Evolutionary conservation across 352 stramenopile genomes (phyloP), one percentile per base, ranked within the genome.

Genomic region (Pythium volutum): DNA sequence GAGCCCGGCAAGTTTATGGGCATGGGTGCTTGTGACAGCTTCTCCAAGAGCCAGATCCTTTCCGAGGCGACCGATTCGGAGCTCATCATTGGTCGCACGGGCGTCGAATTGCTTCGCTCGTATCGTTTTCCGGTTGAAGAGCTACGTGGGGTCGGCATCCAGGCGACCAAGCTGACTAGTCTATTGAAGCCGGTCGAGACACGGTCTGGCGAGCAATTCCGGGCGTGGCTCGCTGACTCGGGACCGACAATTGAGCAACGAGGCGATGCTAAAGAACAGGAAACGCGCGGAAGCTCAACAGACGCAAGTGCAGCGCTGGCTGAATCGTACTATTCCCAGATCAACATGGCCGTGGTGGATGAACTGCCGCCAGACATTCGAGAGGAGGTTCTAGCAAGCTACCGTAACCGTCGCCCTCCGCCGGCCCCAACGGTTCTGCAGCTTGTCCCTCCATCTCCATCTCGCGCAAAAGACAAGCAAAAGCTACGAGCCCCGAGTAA

Each of bases 1-100:
- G 83, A 95, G 33, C 82, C 91, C 7, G 59, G 71, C 14, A 97
- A 97, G 59, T 95, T 91, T 41, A 86, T 97, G 75, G 90, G 90
- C 0, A 83, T 89, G 65, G 90, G 90, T 5, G 54, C 79, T 46
- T 97, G 88, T 43, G 86, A 97, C 58, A 93, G 85, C 59, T 91
- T 89, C 41, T 93, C 84, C n/a, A 90, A 86, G 47, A 88, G 70
- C 22, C 73, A 88, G 7, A 50, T 88, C 2, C 51, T 96, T 2
- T 46, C 68, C 1, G 71, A 80, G 56, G 48, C 85, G 14, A 94
- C 82, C 0, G 68, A 91, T 46, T 77, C 88, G 14, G 69, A 76
- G 0, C 25, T 75, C 8, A 49, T 80, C 18, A 87, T 95, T 33
- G 74, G 63, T 10, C 70, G 69, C n/a, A 58, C 63, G 0, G 79